A percentile compares a stretch with the other conserved stretches of the same genome.
Evolutionary conservation across 208 protist species (phyloP).

Genomic region (Wallacemonas sp.): DNA sequence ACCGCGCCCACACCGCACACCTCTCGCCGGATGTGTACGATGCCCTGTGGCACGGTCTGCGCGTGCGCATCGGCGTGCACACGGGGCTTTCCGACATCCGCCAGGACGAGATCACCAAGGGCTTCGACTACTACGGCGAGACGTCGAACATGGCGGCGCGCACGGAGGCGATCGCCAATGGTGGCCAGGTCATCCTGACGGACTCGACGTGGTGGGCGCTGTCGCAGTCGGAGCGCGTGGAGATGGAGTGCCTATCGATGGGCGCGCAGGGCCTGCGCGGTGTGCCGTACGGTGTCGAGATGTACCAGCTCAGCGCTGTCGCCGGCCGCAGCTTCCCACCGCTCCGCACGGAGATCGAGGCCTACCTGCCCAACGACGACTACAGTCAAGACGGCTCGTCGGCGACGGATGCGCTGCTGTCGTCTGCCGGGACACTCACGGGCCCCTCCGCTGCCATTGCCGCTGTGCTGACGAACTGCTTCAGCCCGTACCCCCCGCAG

Average conservation of each 20-base stretch:
- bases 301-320: slow-evolving; percentile 62
- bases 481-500: slow-evolving; percentile 33
- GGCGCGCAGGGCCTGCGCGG: slow-evolving; percentile 50
- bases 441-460: slow-evolving; percentile 22
- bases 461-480: slow-evolving; percentile 34
- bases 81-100: slow-evolving; percentile 65
- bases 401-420: slow-evolving; percentile 23
- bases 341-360: slow-evolving; percentile 56
- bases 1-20: slow-evolving; percentile 28
- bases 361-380: slow-evolving; percentile 26
- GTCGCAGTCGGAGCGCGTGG: slow-evolving; percentile 29
- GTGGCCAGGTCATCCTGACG: slow-evolving; percentile 73
- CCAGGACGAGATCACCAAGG: slow-evolving; percentile 54
- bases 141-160: slow-evolving; percentile 84
- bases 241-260: slow-evolving; percentile 21
- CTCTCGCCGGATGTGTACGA: slow-evolving; percentile 39
- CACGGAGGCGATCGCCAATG: slow-evolving; percentile 66
- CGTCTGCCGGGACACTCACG: slow-evolving; percentile 22
- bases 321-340: slow-evolving; percentile 37
- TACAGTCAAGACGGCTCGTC: slow-evolving; percentile 17
- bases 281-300: slow-evolving; percentile 54
- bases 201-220: slow-evolving; percentile 43
- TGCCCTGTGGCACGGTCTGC: slow-evolving; percentile 42
- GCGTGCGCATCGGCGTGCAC: slow-evolving; percentile 64
- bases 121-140: slow-evolving; percentile 85